Conservation (phyloP, 2,329 filamentous ascomycete species). For the Rhinocladiella similis region DNA sequence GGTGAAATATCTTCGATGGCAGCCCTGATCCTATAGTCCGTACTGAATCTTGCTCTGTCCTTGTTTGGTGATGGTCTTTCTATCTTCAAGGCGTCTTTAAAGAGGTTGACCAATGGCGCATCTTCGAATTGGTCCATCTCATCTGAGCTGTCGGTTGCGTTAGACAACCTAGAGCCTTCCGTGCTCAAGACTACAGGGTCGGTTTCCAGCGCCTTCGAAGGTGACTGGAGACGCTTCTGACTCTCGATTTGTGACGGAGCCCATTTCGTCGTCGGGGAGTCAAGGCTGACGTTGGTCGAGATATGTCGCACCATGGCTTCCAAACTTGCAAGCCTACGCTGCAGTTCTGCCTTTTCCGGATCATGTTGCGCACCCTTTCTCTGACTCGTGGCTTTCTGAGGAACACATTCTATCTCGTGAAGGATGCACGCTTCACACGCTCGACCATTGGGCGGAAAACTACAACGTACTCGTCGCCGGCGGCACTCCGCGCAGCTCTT, state of each 20-base stretch:
- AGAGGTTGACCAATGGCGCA: not conserved
- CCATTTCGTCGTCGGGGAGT: not conserved
- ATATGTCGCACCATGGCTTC: not conserved
- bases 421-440: constrained; percentile 1
- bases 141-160: not conserved
- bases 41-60: no score
- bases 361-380: not conserved
- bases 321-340: not conserved
- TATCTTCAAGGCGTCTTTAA: not conserved
- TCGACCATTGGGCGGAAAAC: not conserved
- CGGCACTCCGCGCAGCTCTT: not conserved
- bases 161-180: not conserved
- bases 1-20: not conserved
- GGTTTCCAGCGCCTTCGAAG: not conserved
- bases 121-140: not conserved
- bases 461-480: not conserved
- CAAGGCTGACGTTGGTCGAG: not conserved
- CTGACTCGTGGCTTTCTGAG: not conserved
- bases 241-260: not conserved
- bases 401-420: not conserved
- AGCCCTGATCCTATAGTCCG: not conserved
- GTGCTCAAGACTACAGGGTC: not conserved
- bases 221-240: not conserved
- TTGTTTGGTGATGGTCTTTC: not conserved
- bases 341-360: not conserved